A percentile compares a stretch with the other conserved stretches of the same genome.
Conservation (phyloP, 768 basidiomycete genomes). For the Mycena rebaudengoi region DNA sequence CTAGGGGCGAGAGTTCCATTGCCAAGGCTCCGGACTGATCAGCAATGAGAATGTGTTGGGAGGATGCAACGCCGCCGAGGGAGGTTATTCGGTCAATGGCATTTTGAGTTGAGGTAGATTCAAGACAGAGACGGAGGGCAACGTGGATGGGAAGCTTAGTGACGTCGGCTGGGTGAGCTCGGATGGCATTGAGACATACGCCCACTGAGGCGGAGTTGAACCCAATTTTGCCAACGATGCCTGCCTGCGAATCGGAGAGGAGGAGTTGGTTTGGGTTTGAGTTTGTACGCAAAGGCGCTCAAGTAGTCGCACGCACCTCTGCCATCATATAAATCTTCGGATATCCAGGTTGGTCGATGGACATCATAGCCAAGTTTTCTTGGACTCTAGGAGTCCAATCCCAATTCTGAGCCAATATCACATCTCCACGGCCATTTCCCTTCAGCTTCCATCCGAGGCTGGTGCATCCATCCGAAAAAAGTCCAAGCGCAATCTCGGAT, state of each 20-base stretch:
- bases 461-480: conserved; percentile 46
- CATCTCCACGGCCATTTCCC: conserved; percentile 14
- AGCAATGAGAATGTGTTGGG: conserved; percentile 44
- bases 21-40: conserved; percentile 33
- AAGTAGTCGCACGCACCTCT: conserved; percentile 31
- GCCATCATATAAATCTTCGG: conserved; percentile 45
- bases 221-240: conserved; percentile 47
- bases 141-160: conserved; percentile 41
- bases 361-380: conserved; percentile 40
- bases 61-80: conserved; percentile 39
- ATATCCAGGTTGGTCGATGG: conserved; percentile 35
- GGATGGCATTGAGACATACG: conserved; percentile 44
- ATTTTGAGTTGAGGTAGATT: conserved; percentile 31
- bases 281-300: background rate
- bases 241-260: conserved; percentile 32
- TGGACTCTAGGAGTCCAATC: conserved; percentile 41
- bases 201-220: conserved; percentile 44
- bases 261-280: background rate
- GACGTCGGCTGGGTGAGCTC: conserved; percentile 37
- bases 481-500: conserved; percentile 45
- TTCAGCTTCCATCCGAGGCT: conserved; percentile 34
- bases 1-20: conserved; percentile 40
- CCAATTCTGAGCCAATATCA: conserved; percentile 45
- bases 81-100: conserved; percentile 34
- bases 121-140: conserved; percentile 38